Evolutionary conservation across 164 flowering plant genomes (phyloP), one percentile per base, ranked within the genome.

Genomic region (Tetrastigma voinierianum): DNA sequence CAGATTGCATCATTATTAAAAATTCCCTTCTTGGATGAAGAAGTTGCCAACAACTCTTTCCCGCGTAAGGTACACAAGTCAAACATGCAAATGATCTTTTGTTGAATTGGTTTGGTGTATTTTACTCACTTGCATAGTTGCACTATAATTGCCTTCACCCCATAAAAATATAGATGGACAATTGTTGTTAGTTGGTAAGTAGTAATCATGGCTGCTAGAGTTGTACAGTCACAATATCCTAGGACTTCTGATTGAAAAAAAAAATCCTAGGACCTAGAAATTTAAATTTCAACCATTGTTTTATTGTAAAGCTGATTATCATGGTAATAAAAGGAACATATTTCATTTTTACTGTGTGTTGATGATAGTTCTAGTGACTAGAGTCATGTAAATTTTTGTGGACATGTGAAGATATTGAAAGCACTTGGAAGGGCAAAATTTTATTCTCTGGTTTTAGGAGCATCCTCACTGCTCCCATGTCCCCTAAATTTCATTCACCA

Each of bases 1-100:
- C 81, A 96, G 99, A 85, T 93, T 68, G 96, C 98, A n/a, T 90
- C 98, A 11, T 66, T 87, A 62, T 58, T 96, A 78, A 89, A 89
- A 82, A 91, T 96, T 47, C 98, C 96, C 7, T 89, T 87, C 69
- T 69, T 96, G 61, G 93, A 88, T 82, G 98, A 90, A 69, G 96
- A 93, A 72, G 80, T 78, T 75, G 82, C 82, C 32, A 83, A 82
- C 70, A 87, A 74, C 69, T 80, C 90, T 52, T 82, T 71, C 58
- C 83, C 90, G 1, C 89, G 88, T 44, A 93, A 96, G 93, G 98
- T 94, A 75, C 46, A 20, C 7, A 20, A 62, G 49, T 2, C 51
- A 23, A 51, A 9, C 20, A 10, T 53, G 3, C 9, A 25, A 21
- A 21, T 61, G 21, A 32, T 47, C 19, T 20, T 47, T 23, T 4